phyloP scores from a whole-genome alignment of 371 early-diverging fungal species.

The Lichtheimia hyalospora region DNA sequence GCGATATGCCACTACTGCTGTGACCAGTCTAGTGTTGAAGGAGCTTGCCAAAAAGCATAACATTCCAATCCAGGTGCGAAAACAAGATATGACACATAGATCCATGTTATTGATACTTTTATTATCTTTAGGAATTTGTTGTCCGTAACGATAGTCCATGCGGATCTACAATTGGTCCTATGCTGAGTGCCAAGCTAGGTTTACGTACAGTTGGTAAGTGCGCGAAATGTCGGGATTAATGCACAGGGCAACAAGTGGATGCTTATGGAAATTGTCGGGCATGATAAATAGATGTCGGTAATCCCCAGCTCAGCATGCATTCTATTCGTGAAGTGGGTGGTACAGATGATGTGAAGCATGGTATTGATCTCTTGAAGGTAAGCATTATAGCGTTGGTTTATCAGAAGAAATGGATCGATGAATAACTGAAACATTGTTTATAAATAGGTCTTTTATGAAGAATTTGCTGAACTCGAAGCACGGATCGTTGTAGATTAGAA shows the following conservation, averaged over 20 bases:
- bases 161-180: slow-evolving; percentile 90
- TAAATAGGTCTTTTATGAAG: slow-evolving; percentile 22
- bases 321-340: slow-evolving; percentile 95
- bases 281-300: slow-evolving; percentile 78
- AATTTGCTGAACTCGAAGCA: slow-evolving; percentile 23
- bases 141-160: slow-evolving; percentile 89
- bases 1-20: slow-evolving; percentile 94
- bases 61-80: slow-evolving; percentile 76
- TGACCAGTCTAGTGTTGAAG: slow-evolving; percentile 80
- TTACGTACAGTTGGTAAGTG: slow-evolving; percentile 74
- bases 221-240: not conserved
- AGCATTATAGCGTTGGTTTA: not conserved
- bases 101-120: not conserved
- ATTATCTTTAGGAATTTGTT: slow-evolving; percentile 71
- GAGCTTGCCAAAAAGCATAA: slow-evolving; percentile 73
- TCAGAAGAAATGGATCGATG: not conserved
- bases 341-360: slow-evolving; percentile 81
- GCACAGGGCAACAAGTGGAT: not conserved
- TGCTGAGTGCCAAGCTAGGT: slow-evolving; percentile 93
- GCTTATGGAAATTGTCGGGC: no score
- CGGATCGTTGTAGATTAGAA: slow-evolving; percentile 20
- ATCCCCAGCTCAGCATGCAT: slow-evolving; percentile 96
- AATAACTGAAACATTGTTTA: not conserved
- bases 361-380: slow-evolving; percentile 81
- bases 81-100: not conserved